Evolutionary conservation across 108 stramenopile species (phyloP), one percentile per base, ranked within the genome.

Genomic region (Licmophora abbreviata): DNA sequence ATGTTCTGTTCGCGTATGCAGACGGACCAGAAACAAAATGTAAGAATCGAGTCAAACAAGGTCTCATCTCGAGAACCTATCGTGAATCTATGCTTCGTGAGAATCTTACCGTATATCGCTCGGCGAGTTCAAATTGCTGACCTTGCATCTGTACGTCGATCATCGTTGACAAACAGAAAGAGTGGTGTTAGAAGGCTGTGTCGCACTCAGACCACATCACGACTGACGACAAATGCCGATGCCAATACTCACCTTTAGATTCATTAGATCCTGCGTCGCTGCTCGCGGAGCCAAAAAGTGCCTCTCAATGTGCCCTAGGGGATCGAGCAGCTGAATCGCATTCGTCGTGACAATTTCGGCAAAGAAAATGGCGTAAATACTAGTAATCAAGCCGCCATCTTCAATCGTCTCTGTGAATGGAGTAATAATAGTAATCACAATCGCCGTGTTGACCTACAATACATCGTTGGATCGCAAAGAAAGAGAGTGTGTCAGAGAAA

Each of bases 281-380:
- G 87, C 88, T 23, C 83, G 52, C 23, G 87, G 87, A 10, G 85
- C 92, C 29, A 88, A 64, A 27, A 78, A 64, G 53, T 86, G 87
- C 2, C 85, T 72, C 32, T 81, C 67, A 18, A 88, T 50, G 43
- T 83, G 73, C 28, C 83, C 76, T 41, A 60, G 45, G 7, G 58
- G 45, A 54, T 85, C 88, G 3, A 64, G 11, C 10, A 88, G 37
- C 37, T 79, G 70, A 21, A 87, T 27, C 2, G 44, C 50, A 50
- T 82, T 85, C 23, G 66, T 69, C 0, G 69, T 66, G n/a, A 86
- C 54, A 53, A 93, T 79, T 51, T 93, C 92, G 12, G 83, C 74
- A 44, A 77, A 83, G 58, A 88, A 85, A 4, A 63, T 52, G 9
- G 61, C 56, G 34, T 60, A 67, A 1, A 71, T 47, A 28, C 59